A percentile compares a stretch with the other conserved stretches of the same genome.
Evolutionary conservation across 331 rosid species (phyloP).

Genomic region (Telfairia occidentalis): DNA sequence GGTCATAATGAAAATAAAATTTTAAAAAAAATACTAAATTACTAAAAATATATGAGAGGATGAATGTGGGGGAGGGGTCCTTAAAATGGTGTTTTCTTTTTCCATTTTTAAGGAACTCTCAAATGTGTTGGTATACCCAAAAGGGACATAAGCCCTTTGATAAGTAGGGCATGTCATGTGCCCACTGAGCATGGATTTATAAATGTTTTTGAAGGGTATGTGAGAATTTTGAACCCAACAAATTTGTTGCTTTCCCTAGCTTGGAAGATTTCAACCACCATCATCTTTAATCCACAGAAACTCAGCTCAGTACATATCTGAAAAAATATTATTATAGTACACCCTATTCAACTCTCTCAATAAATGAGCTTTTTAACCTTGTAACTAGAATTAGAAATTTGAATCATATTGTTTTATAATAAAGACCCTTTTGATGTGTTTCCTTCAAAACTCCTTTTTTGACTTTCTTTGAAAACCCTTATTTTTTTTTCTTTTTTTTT

Average conservation of each 20-base stretch:
- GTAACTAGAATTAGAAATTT: background rate
- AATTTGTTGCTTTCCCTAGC: background rate
- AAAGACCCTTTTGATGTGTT: background rate
- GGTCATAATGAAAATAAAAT: background rate
- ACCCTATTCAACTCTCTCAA: background rate
- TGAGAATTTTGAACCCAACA: background rate
- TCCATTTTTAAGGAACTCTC: background rate
- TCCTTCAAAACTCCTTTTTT: no score
- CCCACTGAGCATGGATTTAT: background rate
- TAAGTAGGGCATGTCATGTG: constrained; percentile 3
- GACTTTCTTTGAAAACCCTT: no score
- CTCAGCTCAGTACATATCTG: background rate
- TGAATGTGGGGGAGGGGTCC: background rate
- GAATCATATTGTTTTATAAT: background rate
- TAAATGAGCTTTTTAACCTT: background rate
- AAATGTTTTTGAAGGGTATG: background rate
- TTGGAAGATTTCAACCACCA: background rate
- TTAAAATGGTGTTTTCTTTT: background rate
- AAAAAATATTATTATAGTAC: background rate
- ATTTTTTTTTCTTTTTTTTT: no score
- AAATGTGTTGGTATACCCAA: background rate
- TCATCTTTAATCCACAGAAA: background rate
- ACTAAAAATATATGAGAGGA: background rate
- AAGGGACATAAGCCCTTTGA: background rate
- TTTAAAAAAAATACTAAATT: background rate